Percentiles rank a stretch among this genome's conserved stretches.
Conservation (phyloP, 1,284 basidiomycete species). For the Ceratobasidium sp. region DNA sequence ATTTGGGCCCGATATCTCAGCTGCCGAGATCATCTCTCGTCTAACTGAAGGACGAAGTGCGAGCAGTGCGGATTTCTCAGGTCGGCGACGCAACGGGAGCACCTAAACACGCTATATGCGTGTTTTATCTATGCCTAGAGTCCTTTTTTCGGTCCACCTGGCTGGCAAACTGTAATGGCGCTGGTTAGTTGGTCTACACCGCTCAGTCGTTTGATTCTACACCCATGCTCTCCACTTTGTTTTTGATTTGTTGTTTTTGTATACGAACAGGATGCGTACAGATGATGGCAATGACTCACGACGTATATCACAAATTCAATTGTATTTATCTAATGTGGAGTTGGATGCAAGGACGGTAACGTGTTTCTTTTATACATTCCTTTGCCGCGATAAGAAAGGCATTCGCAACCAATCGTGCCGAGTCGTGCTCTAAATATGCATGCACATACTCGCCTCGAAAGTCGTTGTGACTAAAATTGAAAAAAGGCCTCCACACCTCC, state of each 20-base stretch:
- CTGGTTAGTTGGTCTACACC: not conserved
- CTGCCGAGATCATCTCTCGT: conserved; percentile 30
- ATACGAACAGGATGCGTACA: not conserved
- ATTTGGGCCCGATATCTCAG: conserved; percentile 32
- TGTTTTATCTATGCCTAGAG: not conserved
- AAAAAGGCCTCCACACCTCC: too few species aligned
- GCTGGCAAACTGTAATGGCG: not conserved
- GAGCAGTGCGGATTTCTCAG: conserved; percentile 30
- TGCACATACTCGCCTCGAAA: too few species aligned
- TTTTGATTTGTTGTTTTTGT: not conserved
- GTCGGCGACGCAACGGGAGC: conserved; percentile 27
- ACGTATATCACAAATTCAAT: too few species aligned
- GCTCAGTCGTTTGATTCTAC: not conserved
- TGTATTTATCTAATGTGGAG: not conserved
- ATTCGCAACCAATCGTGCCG: too few species aligned
- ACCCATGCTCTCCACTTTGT: not conserved
- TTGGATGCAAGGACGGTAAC: too few species aligned
- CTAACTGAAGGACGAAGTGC: conserved; percentile 16
- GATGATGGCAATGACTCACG: too few species aligned
- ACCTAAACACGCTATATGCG: not conserved
- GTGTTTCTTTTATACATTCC: too few species aligned
- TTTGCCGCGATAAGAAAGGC: too few species aligned
- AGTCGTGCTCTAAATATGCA: too few species aligned
- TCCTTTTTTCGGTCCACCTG: not conserved
- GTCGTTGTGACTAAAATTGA: too few species aligned